Conservation (phyloP, 2,329 filamentous ascomycete species). For the Trichoderma polysporum region DNA sequence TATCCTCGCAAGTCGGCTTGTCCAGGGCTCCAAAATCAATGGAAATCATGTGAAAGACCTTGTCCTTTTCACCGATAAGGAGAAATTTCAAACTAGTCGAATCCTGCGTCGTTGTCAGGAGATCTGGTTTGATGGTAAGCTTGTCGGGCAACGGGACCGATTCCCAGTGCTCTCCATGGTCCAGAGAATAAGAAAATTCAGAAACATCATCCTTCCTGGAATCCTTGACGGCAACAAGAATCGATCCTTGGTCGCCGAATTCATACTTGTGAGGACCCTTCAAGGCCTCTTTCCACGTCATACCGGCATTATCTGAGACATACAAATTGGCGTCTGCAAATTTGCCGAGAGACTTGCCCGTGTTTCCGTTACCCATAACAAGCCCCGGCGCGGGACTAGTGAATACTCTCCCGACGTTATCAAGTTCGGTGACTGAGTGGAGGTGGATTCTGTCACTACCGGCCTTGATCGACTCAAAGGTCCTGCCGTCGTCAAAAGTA, state of each 20-base stretch:
- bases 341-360: conserved; percentile 67
- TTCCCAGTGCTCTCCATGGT: conserved; percentile 86
- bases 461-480: conserved; percentile 71
- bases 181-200: conserved; percentile 72
- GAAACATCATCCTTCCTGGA: conserved; percentile 60
- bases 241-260: conserved; percentile 88
- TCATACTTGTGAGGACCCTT: conserved; percentile 91
- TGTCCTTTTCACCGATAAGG: conserved; percentile 63
- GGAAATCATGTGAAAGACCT: conserved; percentile 64
- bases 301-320: conserved; percentile 86
- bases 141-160: conserved; percentile 64
- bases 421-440: conserved; percentile 84
- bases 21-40: conserved; percentile 83
- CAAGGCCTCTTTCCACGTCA: conserved; percentile 75
- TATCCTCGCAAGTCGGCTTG: conserved; percentile 72
- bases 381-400: conserved; percentile 92
- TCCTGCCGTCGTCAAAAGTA: conserved; percentile 92
- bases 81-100: conserved; percentile 92
- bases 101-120: conserved; percentile 85
- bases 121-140: conserved; percentile 66
- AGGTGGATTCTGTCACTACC: conserved; percentile 74
- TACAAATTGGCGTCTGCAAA: conserved; percentile 78
- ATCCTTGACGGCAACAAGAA: conserved; percentile 80
- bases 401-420: conserved; percentile 82
- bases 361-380: conserved; percentile 92